These are phyloP conservation scores for Gossypium thurberi DNA, from an alignment of 345 rosid genomes.

Conservation along the genomic window DNA sequence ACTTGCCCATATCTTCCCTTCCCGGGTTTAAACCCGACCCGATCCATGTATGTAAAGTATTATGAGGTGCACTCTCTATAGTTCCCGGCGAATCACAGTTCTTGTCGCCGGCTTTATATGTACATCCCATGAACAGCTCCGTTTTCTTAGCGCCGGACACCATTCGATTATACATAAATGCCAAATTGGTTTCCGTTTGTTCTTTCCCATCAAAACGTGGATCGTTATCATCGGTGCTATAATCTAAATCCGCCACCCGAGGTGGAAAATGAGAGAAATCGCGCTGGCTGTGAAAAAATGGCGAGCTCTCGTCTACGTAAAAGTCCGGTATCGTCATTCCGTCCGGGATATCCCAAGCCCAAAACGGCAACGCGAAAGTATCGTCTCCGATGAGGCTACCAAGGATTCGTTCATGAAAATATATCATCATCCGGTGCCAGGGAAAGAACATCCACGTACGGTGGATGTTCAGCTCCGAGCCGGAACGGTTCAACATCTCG, in stretches of 20 bases:
- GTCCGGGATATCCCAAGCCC: conserved; percentile 20
- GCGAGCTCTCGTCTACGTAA: background rate
- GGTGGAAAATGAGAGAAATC: conserved; percentile 12
- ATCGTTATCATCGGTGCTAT: background rate
- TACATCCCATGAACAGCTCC: conserved; percentile 9
- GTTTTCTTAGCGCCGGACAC: conserved; percentile 12
- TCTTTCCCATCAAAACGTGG: background rate
- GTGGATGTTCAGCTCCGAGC: background rate
- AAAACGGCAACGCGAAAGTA: conserved; percentile 15
- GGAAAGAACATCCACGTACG: conserved; percentile 15
- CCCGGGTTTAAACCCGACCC: background rate
- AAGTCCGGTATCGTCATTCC: conserved; percentile 7
- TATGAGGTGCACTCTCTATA: conserved; percentile 15
- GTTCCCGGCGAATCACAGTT: conserved; percentile 4
- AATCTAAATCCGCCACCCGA: background rate
- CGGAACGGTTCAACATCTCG: background rate
- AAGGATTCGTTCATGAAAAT: conserved; percentile 18
- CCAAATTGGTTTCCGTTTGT: background rate
- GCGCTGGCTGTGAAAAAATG: conserved; percentile 6
- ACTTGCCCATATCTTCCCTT: conserved; percentile 23
- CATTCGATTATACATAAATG: conserved; percentile 15
- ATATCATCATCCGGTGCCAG: conserved; percentile 13
- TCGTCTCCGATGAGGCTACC: conserved; percentile 14
- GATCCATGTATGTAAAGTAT: conserved; percentile 13
- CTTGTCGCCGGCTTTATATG: background rate